phyloP scores from a whole-genome alignment of 345 rosid species.

The Euphorbia pulcherrima region DNA sequence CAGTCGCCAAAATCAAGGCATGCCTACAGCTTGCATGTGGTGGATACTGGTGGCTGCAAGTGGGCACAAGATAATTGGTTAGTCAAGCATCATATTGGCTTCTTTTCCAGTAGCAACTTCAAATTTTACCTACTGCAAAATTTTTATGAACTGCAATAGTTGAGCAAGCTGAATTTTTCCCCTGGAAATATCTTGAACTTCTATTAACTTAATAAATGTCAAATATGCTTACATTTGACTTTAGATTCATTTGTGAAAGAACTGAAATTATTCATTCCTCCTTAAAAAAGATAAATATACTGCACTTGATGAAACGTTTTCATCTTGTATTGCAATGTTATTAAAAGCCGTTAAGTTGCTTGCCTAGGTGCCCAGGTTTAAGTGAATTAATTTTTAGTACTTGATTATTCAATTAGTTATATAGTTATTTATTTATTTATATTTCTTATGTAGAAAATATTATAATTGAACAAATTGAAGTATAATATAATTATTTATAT shows the following conservation, averaged over 20 bases:
- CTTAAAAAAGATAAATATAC: not conserved
- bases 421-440: too few relatives aligned
- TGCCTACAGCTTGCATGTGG: conserved; percentile 90
- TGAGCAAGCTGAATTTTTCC: not conserved
- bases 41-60: conserved; percentile 85
- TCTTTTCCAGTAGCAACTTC: not conserved
- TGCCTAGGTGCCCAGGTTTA: too few relatives aligned
- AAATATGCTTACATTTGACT: not conserved
- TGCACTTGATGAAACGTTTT: not conserved
- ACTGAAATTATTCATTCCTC: not conserved
- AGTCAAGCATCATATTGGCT: conserved; percentile 18
- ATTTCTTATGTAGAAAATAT: too few relatives aligned
- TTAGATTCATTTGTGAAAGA: not conserved
- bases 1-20: conserved; percentile 74
- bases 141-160: not conserved
- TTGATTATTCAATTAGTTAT: too few relatives aligned
- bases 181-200: not conserved
- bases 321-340: conserved; percentile 1
- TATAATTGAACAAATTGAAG: too few relatives aligned
- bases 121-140: not conserved
- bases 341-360: too few relatives aligned
- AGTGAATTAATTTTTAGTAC: too few relatives aligned
- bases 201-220: not conserved
- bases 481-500: too few relatives aligned
- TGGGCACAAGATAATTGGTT: conserved; percentile 89